Evolutionary conservation across 164 flowering plant genomes (phyloP).

Genomic region (Saururus chinensis): DNA sequence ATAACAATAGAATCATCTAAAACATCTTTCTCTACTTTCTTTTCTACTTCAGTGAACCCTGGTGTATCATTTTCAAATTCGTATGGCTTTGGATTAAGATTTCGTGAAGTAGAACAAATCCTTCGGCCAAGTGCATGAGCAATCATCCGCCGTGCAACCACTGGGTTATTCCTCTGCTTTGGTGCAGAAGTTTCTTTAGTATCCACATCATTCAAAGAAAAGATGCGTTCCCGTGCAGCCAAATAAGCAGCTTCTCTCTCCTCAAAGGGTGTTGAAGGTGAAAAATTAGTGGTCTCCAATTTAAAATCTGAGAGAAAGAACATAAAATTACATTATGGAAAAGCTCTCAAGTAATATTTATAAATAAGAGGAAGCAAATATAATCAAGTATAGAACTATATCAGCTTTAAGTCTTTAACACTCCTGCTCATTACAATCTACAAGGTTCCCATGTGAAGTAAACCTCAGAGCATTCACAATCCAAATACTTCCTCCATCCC

Average conservation of each 20-base stretch:
- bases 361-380: not conserved
- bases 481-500: too few species aligned
- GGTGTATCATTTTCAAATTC: not conserved
- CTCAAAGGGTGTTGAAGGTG: constrained; percentile 29
- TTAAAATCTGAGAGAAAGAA: constrained; percentile 27
- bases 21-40: not conserved
- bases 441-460: too few species aligned
- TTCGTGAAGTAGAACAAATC: constrained; percentile 13
- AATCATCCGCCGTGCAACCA: constrained; percentile 91
- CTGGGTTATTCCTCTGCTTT: constrained; percentile 62
- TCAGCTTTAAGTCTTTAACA: too few species aligned
- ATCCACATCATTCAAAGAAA: constrained; percentile 34
- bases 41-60: not conserved
- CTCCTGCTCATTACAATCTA: too few species aligned
- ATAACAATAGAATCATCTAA: not conserved
- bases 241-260: constrained; percentile 79
- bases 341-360: not conserved
- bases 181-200: constrained; percentile 26
- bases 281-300: constrained; percentile 10
- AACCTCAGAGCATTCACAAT: too few species aligned
- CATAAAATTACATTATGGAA: not conserved
- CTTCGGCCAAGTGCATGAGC: constrained; percentile 83
- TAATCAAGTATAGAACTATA: too few species aligned
- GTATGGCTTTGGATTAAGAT: constrained; percentile 4
- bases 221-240: constrained; percentile 84